phyloP scores from a whole-genome alignment of 257 asterid genomes.

The Solanum sitiens region DNA sequence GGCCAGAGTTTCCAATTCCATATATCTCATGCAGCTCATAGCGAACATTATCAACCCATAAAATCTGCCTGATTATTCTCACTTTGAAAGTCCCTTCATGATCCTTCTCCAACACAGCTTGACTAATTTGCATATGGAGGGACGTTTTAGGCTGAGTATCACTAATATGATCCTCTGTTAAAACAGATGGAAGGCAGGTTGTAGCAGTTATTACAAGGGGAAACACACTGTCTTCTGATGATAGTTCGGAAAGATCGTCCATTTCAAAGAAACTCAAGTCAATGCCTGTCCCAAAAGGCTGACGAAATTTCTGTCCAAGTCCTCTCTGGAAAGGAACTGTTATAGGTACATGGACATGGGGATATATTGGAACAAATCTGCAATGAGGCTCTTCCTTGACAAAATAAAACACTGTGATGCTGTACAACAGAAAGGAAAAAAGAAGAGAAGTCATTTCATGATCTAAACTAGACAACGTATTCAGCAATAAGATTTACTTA shows the following conservation, averaged over 20 bases:
- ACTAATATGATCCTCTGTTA: constrained; percentile 17
- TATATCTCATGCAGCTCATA: constrained; percentile 68
- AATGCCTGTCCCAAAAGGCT: constrained; percentile 72
- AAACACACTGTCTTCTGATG: constrained; percentile 36
- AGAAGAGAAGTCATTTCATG: constrained; percentile 11
- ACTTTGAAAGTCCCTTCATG: constrained; percentile 29
- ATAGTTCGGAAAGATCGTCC: constrained; percentile 32
- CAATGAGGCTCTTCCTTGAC: constrained; percentile 52
- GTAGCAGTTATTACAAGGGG: constrained; percentile 61
- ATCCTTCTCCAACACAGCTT: constrained; percentile 39
- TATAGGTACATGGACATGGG: constrained; percentile 24
- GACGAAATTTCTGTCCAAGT: constrained; percentile 53
- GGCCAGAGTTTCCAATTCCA: constrained; percentile 49
- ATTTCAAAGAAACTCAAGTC: constrained; percentile 38
- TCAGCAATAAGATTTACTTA: not conserved
- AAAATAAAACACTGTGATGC: constrained; percentile 63
- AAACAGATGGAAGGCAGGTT: constrained; percentile 27
- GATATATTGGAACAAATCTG: constrained; percentile 25
- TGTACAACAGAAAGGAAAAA: constrained; percentile 18
- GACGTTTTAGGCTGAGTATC: constrained; percentile 14
- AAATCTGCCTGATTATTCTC: constrained; percentile 48
- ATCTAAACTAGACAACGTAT: not conserved
- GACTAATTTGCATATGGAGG: constrained; percentile 56
- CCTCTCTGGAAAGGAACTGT: constrained; percentile 62
- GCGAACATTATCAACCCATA: constrained; percentile 48